Evolutionary conservation across 768 basidiomycete genomes (phyloP).

Genomic region (Leccinum longicurvipes): DNA sequence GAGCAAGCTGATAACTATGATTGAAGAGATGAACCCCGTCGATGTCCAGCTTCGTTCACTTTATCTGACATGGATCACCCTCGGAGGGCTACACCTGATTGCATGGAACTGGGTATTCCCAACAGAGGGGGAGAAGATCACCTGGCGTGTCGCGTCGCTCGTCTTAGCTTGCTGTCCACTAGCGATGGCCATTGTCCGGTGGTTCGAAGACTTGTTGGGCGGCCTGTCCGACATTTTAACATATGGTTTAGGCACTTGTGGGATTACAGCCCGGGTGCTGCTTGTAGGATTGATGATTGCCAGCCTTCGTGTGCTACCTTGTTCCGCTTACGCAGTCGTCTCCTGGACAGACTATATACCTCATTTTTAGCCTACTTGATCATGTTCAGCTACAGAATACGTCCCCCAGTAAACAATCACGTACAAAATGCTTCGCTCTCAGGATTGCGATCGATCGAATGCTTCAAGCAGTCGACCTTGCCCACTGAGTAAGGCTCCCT

Average conservation of each 20-base stretch:
- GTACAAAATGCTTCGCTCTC: background rate
- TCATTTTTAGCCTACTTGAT: background rate
- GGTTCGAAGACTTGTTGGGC: background rate
- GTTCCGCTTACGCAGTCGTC: background rate
- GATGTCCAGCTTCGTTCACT: background rate
- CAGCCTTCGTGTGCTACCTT: background rate
- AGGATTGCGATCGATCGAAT: background rate
- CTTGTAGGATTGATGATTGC: slow-evolving; percentile 2
- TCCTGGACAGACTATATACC: slow-evolving; percentile 1
- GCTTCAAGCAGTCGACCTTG: background rate
- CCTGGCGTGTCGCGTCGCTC: background rate
- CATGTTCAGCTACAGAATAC: background rate
- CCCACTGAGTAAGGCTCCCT: background rate
- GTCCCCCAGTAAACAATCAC: background rate
- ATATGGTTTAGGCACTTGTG: background rate
- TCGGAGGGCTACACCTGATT: background rate
- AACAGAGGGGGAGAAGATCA: background rate
- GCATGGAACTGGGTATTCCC: slow-evolving; percentile 2
- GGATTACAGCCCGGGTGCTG: background rate
- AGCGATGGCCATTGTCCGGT: background rate
- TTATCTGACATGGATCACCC: background rate
- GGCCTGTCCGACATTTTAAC: background rate
- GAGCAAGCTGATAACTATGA: background rate
- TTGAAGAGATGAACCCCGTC: background rate
- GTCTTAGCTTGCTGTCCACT: background rate